phyloP scores from a whole-genome alignment of 2,329 filamentous ascomycete genomes.

The Pseudocercospora pini-densiflorae region DNA sequence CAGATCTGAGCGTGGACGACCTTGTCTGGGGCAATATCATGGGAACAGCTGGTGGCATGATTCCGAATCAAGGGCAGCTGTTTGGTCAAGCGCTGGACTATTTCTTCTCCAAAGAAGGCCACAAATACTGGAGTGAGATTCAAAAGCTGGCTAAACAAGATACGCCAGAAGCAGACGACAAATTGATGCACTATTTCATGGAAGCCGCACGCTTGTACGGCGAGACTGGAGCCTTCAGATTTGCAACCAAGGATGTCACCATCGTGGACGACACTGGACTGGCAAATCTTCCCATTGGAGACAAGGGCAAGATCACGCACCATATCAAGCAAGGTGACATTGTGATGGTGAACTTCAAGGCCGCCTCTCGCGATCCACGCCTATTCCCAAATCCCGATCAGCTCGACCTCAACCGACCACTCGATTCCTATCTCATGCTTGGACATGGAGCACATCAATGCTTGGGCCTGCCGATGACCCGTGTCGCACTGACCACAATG shows the following conservation, averaged over 20 bases:
- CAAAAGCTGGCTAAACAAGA: constrained; percentile 53
- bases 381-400: constrained; percentile 49
- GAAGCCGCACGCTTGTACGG: constrained; percentile 51
- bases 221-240: constrained; percentile 49
- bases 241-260: constrained; percentile 39
- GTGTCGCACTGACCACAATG: constrained; percentile 51
- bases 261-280: constrained; percentile 40
- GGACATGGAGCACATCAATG: constrained; percentile 50
- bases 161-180: constrained; percentile 51
- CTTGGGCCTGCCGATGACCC: constrained; percentile 49
- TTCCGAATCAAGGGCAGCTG: constrained; percentile 62
- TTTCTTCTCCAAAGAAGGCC: constrained; percentile 56
- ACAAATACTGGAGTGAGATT: constrained; percentile 41
- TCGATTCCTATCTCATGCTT: constrained; percentile 52
- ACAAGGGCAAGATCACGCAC: constrained; percentile 31
- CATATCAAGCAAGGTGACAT: constrained; percentile 44
- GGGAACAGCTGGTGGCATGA: constrained; percentile 61
- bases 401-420: constrained; percentile 44
- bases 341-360: constrained; percentile 50
- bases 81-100: constrained; percentile 63
- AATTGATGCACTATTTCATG: constrained; percentile 56
- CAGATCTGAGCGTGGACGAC: constrained; percentile 49
- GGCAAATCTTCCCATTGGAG: constrained; percentile 13
- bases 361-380: constrained; percentile 46
- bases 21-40: constrained; percentile 63